Evolutionary conservation across 2,329 filamentous ascomycete species (phyloP), one percentile per base, ranked within the genome.

Genomic region (Venturia nashicola): DNA sequence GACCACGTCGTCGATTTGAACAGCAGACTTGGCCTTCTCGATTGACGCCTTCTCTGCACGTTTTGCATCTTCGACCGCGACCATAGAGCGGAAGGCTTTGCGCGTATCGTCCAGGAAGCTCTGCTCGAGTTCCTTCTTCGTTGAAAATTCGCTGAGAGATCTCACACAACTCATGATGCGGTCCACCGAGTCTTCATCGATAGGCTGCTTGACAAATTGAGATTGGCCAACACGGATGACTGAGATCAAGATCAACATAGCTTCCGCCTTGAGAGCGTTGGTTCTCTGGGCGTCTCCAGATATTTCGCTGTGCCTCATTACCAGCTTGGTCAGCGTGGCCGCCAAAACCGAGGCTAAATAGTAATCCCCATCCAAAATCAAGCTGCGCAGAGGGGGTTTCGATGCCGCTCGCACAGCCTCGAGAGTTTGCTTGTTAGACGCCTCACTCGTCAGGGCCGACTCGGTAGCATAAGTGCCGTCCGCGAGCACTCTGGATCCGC

Each of bases 241-340:
- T 5, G 94, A 97, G 70, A 99, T 96, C 92, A 97, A 96, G 73
- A 99, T 97, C 62, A 99, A 83, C 94, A 99, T 99, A 55, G 94
- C 94, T 76, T 99, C 94, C 3, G 94, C 94, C 12, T 61, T 36
- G 16, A 65, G 44, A 1, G 61, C 59, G 70, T 99, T 99, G 39
- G 93, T 97, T 46, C 94, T 88, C 54, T 90, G 89, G 54, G 82
- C 77, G 70, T 97, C 93, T 32, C 88, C 80, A 1, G 93, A 97
- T 66, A 97, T 92, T 73, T 97, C 92, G 1, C 91, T 89, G 74
- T 97, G 91, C 62, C 94, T 89, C 91, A 99, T 96, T 61, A 99
- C 94, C 63, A 99, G 83, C 78, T 99, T 99, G 18, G 94, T 96
- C 65, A 99, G 83, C 0, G 93, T 97, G 8, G 92, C 94, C 1